Evolutionary conservation across 495 filamentous ascomycete genomes (phyloP).

Genomic region (Trichoderma erinaceum): DNA sequence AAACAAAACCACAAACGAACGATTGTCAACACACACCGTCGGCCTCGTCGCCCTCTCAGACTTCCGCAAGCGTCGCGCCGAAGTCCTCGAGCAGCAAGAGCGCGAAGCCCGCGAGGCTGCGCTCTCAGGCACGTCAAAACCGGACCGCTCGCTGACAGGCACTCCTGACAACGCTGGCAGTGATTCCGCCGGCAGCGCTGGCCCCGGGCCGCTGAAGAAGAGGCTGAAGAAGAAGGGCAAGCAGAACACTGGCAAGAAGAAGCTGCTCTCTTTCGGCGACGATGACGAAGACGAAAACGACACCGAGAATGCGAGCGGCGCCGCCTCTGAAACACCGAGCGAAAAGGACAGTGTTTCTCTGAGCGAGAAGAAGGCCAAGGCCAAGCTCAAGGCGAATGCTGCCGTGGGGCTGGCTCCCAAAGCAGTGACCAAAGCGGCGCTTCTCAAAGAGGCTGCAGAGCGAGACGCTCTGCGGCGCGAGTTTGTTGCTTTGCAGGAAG

Average conservation of each 20-base stretch:
- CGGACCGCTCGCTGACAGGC: constrained; percentile 33
- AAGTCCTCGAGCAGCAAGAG: constrained; percentile 86
- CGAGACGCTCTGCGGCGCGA: constrained; percentile 79
- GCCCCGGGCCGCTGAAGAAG: constrained; percentile 29
- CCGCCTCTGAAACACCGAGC: constrained; percentile 53
- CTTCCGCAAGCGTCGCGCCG: constrained; percentile 93
- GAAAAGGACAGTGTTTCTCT: constrained; percentile 58
- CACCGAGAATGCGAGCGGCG: constrained; percentile 20
- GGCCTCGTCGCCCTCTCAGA: constrained; percentile 88
- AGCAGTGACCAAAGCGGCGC: constrained; percentile 75
- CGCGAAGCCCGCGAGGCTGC: constrained; percentile 66
- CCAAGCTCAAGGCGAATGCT: constrained; percentile 56
- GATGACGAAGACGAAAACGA: constrained; percentile 30
- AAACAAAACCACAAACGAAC: constrained; percentile 73
- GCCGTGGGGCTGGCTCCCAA: constrained; percentile 66
- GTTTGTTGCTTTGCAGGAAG: constrained; percentile 76
- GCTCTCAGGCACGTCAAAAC: constrained; percentile 39
- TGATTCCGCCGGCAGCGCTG: constrained; percentile 37
- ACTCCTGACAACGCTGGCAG: constrained; percentile 34
- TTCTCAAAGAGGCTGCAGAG: constrained; percentile 73
- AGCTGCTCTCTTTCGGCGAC: constrained; percentile 38
- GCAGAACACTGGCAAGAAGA: constrained; percentile 24
- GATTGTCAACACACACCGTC: constrained; percentile 88
- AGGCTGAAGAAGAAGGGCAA: constrained; percentile 34
- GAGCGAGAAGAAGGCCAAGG: constrained; percentile 39